Evolutionary conservation across 768 basidiomycete species (phyloP), one percentile per base, ranked within the genome.

Genomic region (Leccinum pellstonianum): DNA sequence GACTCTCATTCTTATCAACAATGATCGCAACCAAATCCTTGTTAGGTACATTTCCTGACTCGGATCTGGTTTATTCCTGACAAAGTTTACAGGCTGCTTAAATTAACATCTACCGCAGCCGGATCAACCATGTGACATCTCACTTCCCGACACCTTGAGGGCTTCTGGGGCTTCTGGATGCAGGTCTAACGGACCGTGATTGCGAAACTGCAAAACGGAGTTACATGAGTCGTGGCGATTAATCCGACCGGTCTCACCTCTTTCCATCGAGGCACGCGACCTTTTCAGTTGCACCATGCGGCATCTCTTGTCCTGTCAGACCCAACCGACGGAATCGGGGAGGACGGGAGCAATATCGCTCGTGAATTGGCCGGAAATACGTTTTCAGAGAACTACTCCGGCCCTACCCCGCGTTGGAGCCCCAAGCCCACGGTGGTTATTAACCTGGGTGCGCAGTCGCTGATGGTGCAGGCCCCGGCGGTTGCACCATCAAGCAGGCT

Each of bases 211-310:
- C 93, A 12, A 84, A 86, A 66, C 90, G 92, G 69, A 94, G 96
- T 0, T 98, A 98, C 74, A 87, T 96, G 65, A 33, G 83, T 86
- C 12, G 81, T 97, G 41, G 80, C 88, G 35, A 87, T 97, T 67
- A 98, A 98, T 70, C 95, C 95, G 3, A 96, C 94, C 1, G 96
- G 96, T 10, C 91, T 88, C 31, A 97, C 96, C 4, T 88, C 91
- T 0, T 97, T 95, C 65, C 94, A 93, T 4, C 93, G 95, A 81
- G 80, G 91, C 86, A 66, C 33, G 60, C 43, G 31, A 11, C 41
- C 35, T 4, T 46, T 46, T 9, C 9, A 19, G n/a, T 9, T 19
- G 7, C 47, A 17, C 27, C 37, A 63, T 47, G 47, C 49, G 25
- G 33, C 50, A 27, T 19, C 31, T 25, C 47, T 43, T 19, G 43